phyloP scores from a whole-genome alignment of 495 filamentous ascomycete genomes.

The Talaromyces liani region DNA sequence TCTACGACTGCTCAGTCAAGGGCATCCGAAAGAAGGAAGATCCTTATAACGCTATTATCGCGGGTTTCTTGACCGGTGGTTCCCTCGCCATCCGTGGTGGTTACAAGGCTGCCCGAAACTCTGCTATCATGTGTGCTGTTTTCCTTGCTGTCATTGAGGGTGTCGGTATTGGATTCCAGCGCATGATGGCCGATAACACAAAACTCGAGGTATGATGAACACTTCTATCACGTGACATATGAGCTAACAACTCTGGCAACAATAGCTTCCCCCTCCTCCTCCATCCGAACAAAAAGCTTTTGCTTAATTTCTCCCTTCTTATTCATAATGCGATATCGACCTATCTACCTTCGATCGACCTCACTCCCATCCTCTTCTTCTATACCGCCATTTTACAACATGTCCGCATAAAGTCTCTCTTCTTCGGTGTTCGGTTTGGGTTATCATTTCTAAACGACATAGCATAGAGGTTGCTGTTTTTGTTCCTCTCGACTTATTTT shows the following conservation, averaged over 20 bases:
- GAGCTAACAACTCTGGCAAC: slow-evolving; percentile 7
- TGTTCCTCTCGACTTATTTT: background rate
- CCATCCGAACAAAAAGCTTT: slow-evolving; percentile 34
- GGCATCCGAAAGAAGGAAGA: slow-evolving; percentile 94
- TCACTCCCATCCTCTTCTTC: slow-evolving; percentile 11
- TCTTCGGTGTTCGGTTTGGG: slow-evolving; percentile 39
- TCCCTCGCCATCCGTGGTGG: slow-evolving; percentile 86
- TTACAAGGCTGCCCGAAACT: slow-evolving; percentile 79
- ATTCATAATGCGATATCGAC: slow-evolving; percentile 3
- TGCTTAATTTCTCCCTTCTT: slow-evolving; percentile 11
- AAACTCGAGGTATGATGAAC: slow-evolving; percentile 60
- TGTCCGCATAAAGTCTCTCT: slow-evolving; percentile 32
- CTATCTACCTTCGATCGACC: slow-evolving; percentile 5
- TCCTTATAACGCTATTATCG: slow-evolving; percentile 91
- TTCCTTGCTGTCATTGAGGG: slow-evolving; percentile 94
- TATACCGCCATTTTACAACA: slow-evolving; percentile 16
- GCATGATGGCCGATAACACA: slow-evolving; percentile 90
- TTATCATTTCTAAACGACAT: slow-evolving; percentile 33
- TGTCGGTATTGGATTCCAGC: slow-evolving; percentile 93
- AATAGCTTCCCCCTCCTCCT: slow-evolving; percentile 37
- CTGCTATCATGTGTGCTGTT: slow-evolving; percentile 90
- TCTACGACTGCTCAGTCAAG: slow-evolving; percentile 96
- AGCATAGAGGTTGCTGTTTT: slow-evolving; percentile 32
- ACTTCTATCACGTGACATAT: slow-evolving; percentile 1
- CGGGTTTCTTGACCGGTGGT: slow-evolving; percentile 95